Evolutionary conservation across 1,284 basidiomycete species (phyloP), one percentile per base, ranked within the genome.

Genomic region (Sporisorium graminicola): DNA sequence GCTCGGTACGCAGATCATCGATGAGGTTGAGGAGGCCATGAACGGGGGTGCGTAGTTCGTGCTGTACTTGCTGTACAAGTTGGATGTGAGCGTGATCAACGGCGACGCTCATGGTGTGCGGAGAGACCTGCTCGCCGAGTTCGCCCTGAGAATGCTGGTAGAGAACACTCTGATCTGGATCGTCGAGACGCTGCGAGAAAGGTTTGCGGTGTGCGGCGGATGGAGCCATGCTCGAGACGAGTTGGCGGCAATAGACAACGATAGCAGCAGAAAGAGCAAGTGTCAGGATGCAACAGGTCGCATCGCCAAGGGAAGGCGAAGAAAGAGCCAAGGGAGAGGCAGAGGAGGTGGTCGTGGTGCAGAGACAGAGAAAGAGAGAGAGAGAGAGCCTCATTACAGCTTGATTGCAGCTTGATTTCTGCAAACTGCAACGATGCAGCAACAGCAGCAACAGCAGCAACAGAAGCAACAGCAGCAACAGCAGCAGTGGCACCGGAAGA

Each of bases 41-140:
- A 0, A 80, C 59, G 26, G 78, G 78, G 9, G 78, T 80, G 33
- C 77, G 61, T 1, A 80, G 69, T 31, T 80, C 78, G 52, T 80
- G 77, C 59, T 80, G 78, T 9, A 80, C 77, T 18, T 72, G 67
- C 33, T 80, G 78, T 1, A 79, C 74, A 52, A 79, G 68, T 31
- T 65, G 63, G 18, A 76, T 77, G 47, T 77, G 77, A 6, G 77
- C 74, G 33, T 64, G 62, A 37, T 79, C 77, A 52, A 74, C 60
- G n/a, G 58, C 65, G 50, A 55, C 61, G 24, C 55, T 62, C 71
- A 68, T 68, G 5, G 58, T 58, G 18, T 61, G 65, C 27, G 61
- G 47, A 33, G 65, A 53, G 40, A 65, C 50, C 22, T 68, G 71
- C 26, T 74, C 65, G 50, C 65, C 65, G 40, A 63, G 44, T 20